Conservation (phyloP, 441 rosid species). For the Croton laevigatus region DNA sequence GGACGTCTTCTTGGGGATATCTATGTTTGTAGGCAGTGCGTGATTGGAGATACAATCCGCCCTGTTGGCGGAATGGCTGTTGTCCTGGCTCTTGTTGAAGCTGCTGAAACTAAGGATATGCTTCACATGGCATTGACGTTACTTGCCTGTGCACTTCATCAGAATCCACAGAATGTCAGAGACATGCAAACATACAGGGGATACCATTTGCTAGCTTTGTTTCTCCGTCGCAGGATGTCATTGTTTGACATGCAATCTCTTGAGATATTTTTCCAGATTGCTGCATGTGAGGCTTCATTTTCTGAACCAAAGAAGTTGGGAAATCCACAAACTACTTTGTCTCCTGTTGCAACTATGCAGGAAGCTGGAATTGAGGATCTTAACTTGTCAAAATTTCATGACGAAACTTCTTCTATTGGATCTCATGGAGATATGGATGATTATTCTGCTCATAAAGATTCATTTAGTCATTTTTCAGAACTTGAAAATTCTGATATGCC, state of each 20-base stretch:
- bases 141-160: constrained; percentile 95
- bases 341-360: constrained; percentile 54
- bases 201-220: constrained; percentile 96
- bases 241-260: constrained; percentile 98
- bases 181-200: constrained; percentile 99
- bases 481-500: constrained; percentile 77
- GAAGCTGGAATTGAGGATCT: constrained; percentile 87
- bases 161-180: constrained; percentile 91
- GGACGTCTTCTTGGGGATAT: constrained; percentile 93
- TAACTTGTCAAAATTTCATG: constrained; percentile 76
- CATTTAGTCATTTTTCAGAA: constrained; percentile 95
- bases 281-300: constrained; percentile 99
- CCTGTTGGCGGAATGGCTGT: constrained; percentile 94
- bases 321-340: constrained; percentile 35
- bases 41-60: constrained; percentile 91
- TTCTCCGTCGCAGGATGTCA: constrained; percentile 87
- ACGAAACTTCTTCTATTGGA: constrained; percentile 88
- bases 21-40: constrained; percentile 80
- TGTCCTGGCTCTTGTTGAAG: constrained; percentile 94
- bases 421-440: constrained; percentile 97
- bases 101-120: constrained; percentile 96
- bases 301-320: constrained; percentile 86
- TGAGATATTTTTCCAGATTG: constrained; percentile 95
- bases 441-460: constrained; percentile 87
- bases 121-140: constrained; percentile 96